phyloP scores from a whole-genome alignment of 257 asterid species.

The Oldenlandia corymbosa region DNA sequence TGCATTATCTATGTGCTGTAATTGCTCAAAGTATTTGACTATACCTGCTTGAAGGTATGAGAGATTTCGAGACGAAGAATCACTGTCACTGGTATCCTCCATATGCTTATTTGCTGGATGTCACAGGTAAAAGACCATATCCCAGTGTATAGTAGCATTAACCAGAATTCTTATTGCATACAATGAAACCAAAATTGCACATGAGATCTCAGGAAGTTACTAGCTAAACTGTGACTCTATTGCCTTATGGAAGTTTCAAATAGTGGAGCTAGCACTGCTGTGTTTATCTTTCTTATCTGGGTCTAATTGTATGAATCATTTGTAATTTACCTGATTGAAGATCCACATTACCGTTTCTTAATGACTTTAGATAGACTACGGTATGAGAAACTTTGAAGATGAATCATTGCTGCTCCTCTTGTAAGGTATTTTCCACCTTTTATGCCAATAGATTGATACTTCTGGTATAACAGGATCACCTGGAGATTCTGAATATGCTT shows the following conservation, averaged over 20 bases:
- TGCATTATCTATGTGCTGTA: no score
- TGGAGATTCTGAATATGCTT: constrained; percentile 14
- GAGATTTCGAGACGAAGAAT: no score
- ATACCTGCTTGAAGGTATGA: no score
- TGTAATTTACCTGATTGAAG: neutral
- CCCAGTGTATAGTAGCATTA: neutral
- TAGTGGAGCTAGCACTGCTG: neutral
- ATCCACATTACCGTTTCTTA: neutral
- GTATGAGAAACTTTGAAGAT: neutral
- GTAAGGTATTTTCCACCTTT: constrained; percentile 51
- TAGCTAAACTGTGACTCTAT: neutral
- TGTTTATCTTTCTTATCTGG: neutral
- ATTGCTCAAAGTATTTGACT: no score
- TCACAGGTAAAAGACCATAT: no score
- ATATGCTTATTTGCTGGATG: no score
- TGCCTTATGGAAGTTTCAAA: neutral
- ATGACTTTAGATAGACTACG: neutral
- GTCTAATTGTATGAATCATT: neutral
- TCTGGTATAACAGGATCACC: constrained; percentile 41
- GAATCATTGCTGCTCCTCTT: neutral
- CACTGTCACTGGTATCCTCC: no score
- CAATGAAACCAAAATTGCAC: neutral
- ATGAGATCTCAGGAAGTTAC: neutral
- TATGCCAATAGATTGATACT: constrained; percentile 66
- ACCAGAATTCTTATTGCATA: neutral